A percentile compares a stretch with the other conserved stretches of the same genome.
Evolutionary conservation across 164 flowering plant species (phyloP).

Genomic region (Liquidambar formosana): DNA sequence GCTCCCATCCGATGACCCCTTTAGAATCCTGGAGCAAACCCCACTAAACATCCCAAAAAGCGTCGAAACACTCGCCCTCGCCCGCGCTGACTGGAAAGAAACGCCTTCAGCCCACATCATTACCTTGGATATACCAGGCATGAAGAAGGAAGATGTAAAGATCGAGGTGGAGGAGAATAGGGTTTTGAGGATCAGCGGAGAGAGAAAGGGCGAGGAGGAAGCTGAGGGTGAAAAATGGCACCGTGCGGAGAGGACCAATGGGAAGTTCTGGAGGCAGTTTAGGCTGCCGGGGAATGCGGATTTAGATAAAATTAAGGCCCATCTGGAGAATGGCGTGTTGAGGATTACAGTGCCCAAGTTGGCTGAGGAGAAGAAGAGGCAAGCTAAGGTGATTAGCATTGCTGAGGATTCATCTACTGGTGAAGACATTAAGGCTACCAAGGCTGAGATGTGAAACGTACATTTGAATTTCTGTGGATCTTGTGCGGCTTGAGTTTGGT

Average conservation of each 20-base stretch:
- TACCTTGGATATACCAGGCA: slow-evolving; percentile 43
- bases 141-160: slow-evolving; percentile 49
- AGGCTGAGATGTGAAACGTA: slow-evolving; percentile 19
- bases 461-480: too few species aligned
- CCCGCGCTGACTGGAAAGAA: slow-evolving; percentile 57
- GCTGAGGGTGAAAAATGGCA: slow-evolving; percentile 49
- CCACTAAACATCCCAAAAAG: slow-evolving; percentile 35
- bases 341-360: slow-evolving; percentile 40
- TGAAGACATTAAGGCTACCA: slow-evolving; percentile 18
- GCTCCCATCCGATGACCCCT: slow-evolving; percentile 43
- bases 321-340: slow-evolving; percentile 50
- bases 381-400: slow-evolving; percentile 31
- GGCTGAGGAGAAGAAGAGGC: slow-evolving; percentile 35
- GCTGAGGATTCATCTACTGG: slow-evolving; percentile 11
- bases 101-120: slow-evolving; percentile 35
- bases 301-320: slow-evolving; percentile 40
- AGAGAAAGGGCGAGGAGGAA: slow-evolving; percentile 35
- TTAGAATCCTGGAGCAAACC: slow-evolving; percentile 43
- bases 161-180: slow-evolving; percentile 55
- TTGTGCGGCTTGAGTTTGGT: too few species aligned
- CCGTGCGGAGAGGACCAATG: slow-evolving; percentile 38
- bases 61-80: slow-evolving; percentile 30
- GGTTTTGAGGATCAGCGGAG: slow-evolving; percentile 51
- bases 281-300: slow-evolving; percentile 44
- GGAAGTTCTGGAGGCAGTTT: slow-evolving; percentile 57